phyloP scores from a whole-genome alignment of 805 yeast genomes.

The Lipomyces orientalis region DNA sequence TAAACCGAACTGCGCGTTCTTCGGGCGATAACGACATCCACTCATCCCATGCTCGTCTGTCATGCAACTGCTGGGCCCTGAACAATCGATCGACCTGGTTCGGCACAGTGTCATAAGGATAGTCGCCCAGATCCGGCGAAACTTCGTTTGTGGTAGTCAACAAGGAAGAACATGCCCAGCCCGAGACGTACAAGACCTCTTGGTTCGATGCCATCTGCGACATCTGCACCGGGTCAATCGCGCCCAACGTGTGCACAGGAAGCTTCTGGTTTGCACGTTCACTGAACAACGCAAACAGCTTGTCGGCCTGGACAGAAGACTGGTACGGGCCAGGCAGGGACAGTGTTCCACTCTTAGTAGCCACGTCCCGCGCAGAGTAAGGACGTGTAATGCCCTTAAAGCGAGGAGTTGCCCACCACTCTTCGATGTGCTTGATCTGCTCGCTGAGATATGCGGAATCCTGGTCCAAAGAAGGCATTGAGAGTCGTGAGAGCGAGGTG shows the following conservation, averaged over 20 bases:
- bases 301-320: conserved; percentile 61
- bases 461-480: conserved; percentile 47
- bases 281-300: conserved; percentile 55
- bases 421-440: conserved; percentile 49
- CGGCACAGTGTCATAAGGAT: conserved; percentile 74
- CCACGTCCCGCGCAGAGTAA: conserved; percentile 59
- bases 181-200: conserved; percentile 61
- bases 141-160: conserved; percentile 67
- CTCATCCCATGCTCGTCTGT: conserved; percentile 54
- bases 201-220: conserved; percentile 60
- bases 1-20: conserved; percentile 40
- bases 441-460: conserved; percentile 44
- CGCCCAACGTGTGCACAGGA: conserved; percentile 65
- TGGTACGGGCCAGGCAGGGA: conserved; percentile 45
- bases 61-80: conserved; percentile 64
- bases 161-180: conserved; percentile 66
- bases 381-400: conserved; percentile 57
- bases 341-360: conserved; percentile 58
- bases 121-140: conserved; percentile 70
- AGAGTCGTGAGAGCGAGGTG: conserved; percentile 40
- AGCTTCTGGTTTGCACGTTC: conserved; percentile 49
- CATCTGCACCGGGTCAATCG: conserved; percentile 68
- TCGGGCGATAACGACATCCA: conserved; percentile 45
- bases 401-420: conserved; percentile 60
- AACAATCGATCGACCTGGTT: conserved; percentile 65